Base-by-base conservation (phyloP, 352 stramenopile genomes). In the Elongisporangium prolatum region DNA sequence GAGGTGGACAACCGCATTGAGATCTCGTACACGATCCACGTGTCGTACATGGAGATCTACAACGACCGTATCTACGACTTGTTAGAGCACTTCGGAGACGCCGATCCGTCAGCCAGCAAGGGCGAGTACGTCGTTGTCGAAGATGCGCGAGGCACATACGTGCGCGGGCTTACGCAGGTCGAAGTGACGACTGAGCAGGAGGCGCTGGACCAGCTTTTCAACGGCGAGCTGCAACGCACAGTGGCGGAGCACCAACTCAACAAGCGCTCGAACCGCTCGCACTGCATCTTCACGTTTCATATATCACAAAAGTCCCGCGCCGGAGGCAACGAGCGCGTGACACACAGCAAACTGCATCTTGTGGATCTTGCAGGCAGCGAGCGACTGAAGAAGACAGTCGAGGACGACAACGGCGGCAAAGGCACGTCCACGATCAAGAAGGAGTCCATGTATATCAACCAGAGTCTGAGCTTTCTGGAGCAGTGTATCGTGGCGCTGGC, bases 401-500 rank as follows among this genome's bases (percentile, higher is more conserved):
- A 95, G 40, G 74, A 88, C 55, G 67, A 74, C 24, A 53, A 56
- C 24, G 38, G 58, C 16, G 49, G 51, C 28, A 64, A 21, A 40
- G 16, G 62, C 25, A 53, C 86, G 52, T 78, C 82, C 25, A 95
- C 90, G 2, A 96, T 98, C 65, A 97, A 98, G 77, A 97, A 98
- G 64, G 96, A 99, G 65, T 97, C 85, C 44, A 98, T 96, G 80
- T 98, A 98, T 75, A 98, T 99, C 63, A 99, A 99, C 71, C 93
- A 97, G 75, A 97, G 86, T 38, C 74, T 99, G 37, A 97, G 91
- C 51, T 98, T 97, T 59, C 72, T 99, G 21, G 90, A 98, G 77
- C 92, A 98, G 61, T 97, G 93, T 63, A 97, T 98, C 59, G 84
- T 98, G 4, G 92, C 91, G 10, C 68, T 98, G 25, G 84, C 80